Percentiles rank a stretch among this genome's conserved stretches.
Conservation (phyloP, 2,329 filamentous ascomycete species). For the Pyricularia pennisetigena region DNA sequence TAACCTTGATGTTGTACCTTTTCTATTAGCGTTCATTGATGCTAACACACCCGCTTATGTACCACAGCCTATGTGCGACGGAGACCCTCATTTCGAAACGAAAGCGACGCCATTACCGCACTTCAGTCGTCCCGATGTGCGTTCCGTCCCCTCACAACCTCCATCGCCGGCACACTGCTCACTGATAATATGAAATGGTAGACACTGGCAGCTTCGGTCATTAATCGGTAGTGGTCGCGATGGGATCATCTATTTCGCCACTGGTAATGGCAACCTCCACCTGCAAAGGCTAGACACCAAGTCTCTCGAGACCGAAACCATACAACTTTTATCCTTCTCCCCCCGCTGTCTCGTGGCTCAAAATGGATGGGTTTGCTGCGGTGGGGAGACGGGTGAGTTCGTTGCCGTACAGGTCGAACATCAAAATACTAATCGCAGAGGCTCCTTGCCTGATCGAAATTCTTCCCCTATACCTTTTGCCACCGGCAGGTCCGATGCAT, state of each 20-base stretch:
- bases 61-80: constrained; percentile 51
- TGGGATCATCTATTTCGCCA: constrained; percentile 77
- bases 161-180: neutral
- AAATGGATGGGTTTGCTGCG: constrained; percentile 82
- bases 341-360: constrained; percentile 84
- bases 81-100: constrained; percentile 51
- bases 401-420: constrained; percentile 59
- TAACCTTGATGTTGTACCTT: neutral
- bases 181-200: constrained; percentile 21
- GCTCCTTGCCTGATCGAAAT: constrained; percentile 10
- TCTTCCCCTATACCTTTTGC: constrained; percentile 16
- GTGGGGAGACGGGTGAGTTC: constrained; percentile 82
- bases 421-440: constrained; percentile 16
- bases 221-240: constrained; percentile 74
- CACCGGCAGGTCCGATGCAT: constrained; percentile 20
- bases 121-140: constrained; percentile 56
- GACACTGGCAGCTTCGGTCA: constrained; percentile 83
- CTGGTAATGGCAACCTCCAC: constrained; percentile 54
- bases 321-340: constrained; percentile 59
- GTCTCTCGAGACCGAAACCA: constrained; percentile 61
- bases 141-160: constrained; percentile 16
- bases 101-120: constrained; percentile 57
- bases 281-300: constrained; percentile 60
- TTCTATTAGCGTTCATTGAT: neutral
- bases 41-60: neutral